phyloP scores from a whole-genome alignment of 106 monocot species.

The Apostasia ramifera region DNA sequence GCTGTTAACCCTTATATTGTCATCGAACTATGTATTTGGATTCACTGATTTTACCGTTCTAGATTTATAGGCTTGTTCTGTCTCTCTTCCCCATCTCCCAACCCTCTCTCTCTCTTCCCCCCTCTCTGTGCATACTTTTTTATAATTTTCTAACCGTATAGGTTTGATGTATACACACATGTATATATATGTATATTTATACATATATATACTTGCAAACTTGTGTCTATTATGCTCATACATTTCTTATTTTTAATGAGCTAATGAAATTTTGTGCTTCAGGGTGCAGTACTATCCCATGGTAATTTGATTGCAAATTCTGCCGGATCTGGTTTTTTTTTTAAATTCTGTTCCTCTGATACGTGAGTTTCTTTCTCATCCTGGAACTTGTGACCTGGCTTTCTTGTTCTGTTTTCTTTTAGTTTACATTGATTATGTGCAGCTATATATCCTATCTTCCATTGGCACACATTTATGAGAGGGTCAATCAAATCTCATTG shows the following conservation, averaged over 20 bases:
- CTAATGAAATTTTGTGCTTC: slow-evolving; percentile 5
- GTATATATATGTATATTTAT: not conserved
- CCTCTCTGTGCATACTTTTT: too few species aligned
- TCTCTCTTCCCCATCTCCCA: not conserved
- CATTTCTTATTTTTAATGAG: not conserved
- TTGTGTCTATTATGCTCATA: not conserved
- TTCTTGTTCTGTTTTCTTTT: not conserved
- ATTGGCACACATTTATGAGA: slow-evolving; percentile 96
- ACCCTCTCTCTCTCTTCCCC: too few species aligned
- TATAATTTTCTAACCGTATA: too few species aligned
- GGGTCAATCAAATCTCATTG: slow-evolving; percentile 64
- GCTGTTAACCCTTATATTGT: not conserved
- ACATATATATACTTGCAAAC: not conserved
- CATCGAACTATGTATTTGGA: not conserved
- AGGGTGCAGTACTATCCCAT: slow-evolving; percentile 88
- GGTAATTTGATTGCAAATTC: slow-evolving; percentile 84
- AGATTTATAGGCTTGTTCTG: not conserved
- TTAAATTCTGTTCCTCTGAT: slow-evolving; percentile 70
- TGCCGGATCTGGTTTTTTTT: slow-evolving; percentile 38
- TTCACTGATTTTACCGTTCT: not conserved
- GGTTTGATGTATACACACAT: too few species aligned
- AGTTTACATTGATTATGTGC: slow-evolving; percentile 7
- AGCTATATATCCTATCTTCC: slow-evolving; percentile 97
- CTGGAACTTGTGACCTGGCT: not conserved
- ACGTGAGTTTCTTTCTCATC: slow-evolving; percentile 35